Evolutionary conservation across 1,139 yeast genomes (phyloP).

Genomic region (Blastobotrys illinoisensis): DNA sequence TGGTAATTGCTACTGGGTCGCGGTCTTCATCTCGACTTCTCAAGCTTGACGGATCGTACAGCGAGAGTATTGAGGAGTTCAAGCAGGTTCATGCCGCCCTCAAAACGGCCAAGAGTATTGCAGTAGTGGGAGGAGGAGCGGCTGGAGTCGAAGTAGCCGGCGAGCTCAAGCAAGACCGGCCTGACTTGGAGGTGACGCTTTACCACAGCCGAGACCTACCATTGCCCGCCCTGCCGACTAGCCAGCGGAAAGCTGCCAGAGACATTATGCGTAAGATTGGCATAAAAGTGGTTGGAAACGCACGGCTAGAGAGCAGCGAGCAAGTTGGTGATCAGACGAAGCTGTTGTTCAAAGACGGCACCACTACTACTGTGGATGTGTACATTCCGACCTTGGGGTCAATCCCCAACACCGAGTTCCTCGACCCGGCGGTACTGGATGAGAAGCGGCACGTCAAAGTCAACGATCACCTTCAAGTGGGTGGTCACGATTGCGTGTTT

Average conservation of each 20-base stretch:
- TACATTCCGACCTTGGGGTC: background rate
- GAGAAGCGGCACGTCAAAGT: background rate
- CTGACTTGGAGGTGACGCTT: background rate
- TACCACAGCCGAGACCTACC: background rate
- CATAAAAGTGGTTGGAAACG: background rate
- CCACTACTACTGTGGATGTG: background rate
- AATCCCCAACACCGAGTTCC: background rate
- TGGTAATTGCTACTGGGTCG: slow-evolving; percentile 81
- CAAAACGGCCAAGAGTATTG: background rate
- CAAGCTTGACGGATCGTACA: slow-evolving; percentile 75
- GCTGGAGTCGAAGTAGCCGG: background rate
- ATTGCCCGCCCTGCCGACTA: background rate
- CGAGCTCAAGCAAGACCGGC: background rate
- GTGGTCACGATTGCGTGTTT: background rate
- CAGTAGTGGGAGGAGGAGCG: background rate
- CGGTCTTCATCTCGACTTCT: slow-evolving; percentile 61
- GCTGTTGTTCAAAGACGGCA: background rate
- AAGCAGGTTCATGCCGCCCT: slow-evolving; percentile 56
- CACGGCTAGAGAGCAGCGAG: background rate
- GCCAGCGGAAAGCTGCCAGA: background rate
- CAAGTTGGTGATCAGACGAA: background rate
- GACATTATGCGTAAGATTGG: background rate
- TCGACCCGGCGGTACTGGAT: background rate
- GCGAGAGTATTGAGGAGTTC: slow-evolving; percentile 69
- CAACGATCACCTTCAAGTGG: background rate